Base-by-base conservation (phyloP, 2,329 filamentous ascomycete genomes). In the Clonostachys rhizophaga region DNA sequence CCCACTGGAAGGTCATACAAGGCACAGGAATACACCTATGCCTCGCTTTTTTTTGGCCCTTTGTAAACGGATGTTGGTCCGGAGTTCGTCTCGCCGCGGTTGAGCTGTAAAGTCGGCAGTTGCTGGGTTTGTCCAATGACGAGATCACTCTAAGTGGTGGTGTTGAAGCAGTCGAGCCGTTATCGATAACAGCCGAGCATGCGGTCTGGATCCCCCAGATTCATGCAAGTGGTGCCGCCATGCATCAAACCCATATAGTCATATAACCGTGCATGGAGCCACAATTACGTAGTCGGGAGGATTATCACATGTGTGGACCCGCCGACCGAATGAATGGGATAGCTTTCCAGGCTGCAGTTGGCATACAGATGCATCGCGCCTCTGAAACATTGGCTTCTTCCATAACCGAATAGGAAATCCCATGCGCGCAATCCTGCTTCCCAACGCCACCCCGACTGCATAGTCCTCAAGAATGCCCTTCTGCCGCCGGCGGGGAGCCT, bases 391-490 rank as follows among this genome's bases (percentile, higher is more conserved):
- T 30, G 24, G 24, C 24, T 30, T 30, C 9, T 30, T 30, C 24
- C 24, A 30, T 5, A 30, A 30, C 24, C 24, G 24, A 30, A 30
- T 30, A 30, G 24, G 24, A 30, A 30, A 30, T 10, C 24, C 24
- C 24, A 30, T 30, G 24, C 24, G 8, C 24, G 9, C 8, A 30
- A 30, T 30, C 9, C 8, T 30, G 24, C 8, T 30, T 30, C 24
- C 24, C 24, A 10, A 30, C 24, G 24, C 24, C 9, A 30, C 24
- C 24, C 24, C 24, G 24, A 30, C 24, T 30, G 24, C 24, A 30
- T 30, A 30, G 24, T 30, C 24, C 24, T 30, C 44, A 37, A 51
- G 46, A 43, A 54, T 53, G 52, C 51, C 41, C 43, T 33, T 42
- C 44, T 42, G 49, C 20, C 40, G 39, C 30, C 16, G 34, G 36